Evolutionary conservation across 2,329 filamentous ascomycete genomes (phyloP), one percentile per base, ranked within the genome.

Genomic region (Fusarium robinianum): DNA sequence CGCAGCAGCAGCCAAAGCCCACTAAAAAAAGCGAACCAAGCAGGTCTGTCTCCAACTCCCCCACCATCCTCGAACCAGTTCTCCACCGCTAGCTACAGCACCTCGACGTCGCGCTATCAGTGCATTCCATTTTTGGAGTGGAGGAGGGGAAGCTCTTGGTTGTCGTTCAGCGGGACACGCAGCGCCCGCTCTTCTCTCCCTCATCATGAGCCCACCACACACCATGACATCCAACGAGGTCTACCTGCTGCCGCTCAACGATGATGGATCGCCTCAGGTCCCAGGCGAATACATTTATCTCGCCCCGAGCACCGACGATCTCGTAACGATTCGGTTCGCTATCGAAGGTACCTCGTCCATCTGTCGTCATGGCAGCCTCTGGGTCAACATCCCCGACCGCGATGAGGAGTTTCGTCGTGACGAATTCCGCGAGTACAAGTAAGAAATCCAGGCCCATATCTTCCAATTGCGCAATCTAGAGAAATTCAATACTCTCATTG

Each of bases 281-380:
- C 79, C 88, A 17, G 88, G 90, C 62, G 84, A 88, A 59, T 99
- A 96, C 75, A 88, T 97, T 62, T 96, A 96, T 68, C 77, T 99
- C 29, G 87, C 90, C 1, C 84, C 94, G 12, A 73, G 72, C 54
- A 85, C 87, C 12, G 80, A 78, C 26, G 78, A 85, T n/a, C 87
- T 87, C 27, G 85, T 97, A 62, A 80, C 80, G 39, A 76, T 96
- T 44, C 85, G 92, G 47, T 96, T 99, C 69, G 83, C 90, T 58
- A 92, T 96, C 59, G 88, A 96, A 70, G 91, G 94, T 51, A 92
- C 90, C 44, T 96, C 92, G 66, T 96, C 92, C 51, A 94, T 99
- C 75, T 96, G 91, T 69, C 83, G 90, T 57, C 79, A 96, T 71
- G 94, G 95, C 47, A 96, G 88, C 65, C 78, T 99, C 52, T 99